A percentile compares a stretch with the other conserved stretches of the same genome.
phyloP scores from a whole-genome alignment of 202 grass and related monocot genomes.

The Elaeis oleifera region DNA sequence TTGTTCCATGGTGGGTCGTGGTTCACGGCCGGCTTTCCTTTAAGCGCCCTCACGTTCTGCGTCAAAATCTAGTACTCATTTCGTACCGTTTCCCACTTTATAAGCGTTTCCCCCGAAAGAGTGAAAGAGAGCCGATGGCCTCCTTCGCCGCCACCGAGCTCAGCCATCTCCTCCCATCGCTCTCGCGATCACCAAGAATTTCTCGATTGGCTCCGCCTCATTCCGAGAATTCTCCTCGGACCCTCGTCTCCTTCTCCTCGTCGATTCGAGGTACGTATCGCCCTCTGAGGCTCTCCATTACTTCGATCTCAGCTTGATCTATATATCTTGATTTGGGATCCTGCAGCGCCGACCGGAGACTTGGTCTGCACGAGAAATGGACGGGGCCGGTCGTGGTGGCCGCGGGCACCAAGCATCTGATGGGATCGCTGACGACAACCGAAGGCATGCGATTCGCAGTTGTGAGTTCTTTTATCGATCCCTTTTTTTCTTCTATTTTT shows the following conservation, averaged over 20 bases:
- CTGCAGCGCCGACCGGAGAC: slow-evolving; percentile 16
- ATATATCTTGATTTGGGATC: background rate
- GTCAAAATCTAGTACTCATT: too few relatives aligned
- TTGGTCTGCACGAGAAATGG: slow-evolving; percentile 18
- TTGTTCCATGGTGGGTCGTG: too few relatives aligned
- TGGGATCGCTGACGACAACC: slow-evolving; percentile 63
- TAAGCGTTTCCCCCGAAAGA: too few relatives aligned
- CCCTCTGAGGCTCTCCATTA: too few relatives aligned
- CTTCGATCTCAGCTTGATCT: too few relatives aligned
- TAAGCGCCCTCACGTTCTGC: too few relatives aligned
- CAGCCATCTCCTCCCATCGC: background rate
- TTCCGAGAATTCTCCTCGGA: background rate
- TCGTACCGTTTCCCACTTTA: too few relatives aligned
- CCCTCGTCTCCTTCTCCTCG: slow-evolving; percentile 27
- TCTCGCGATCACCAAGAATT: background rate
- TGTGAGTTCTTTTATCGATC: slow-evolving; percentile 28
- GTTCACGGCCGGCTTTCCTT: too few relatives aligned
- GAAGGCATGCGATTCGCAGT: slow-evolving; percentile 73
- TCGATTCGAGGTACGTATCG: slow-evolving; percentile 18
- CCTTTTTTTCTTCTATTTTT: background rate
- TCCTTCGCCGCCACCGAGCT: too few relatives aligned
- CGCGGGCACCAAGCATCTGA: slow-evolving; percentile 47
- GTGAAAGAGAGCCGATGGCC: too few relatives aligned
- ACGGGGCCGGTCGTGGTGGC: slow-evolving; percentile 23
- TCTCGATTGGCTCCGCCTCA: background rate